Evolutionary conservation across 345 rosid genomes (phyloP).

Genomic region (Hibiscus syriacus): DNA sequence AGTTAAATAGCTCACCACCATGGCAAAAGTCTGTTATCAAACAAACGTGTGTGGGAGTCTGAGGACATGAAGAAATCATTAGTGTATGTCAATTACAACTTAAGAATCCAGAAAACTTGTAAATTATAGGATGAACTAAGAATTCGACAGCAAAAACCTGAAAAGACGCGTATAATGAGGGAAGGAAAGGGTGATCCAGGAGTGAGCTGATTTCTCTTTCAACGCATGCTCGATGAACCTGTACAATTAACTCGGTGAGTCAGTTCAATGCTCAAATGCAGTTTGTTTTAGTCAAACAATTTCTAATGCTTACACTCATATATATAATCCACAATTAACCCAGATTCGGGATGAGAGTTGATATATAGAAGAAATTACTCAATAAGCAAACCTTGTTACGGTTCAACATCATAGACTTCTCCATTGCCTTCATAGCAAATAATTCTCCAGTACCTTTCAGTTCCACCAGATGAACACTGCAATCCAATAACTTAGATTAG

Average conservation of each 20-base stretch:
- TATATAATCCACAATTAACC: background rate
- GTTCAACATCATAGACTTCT: constrained; percentile 75
- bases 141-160: constrained; percentile 42
- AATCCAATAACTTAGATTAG: background rate
- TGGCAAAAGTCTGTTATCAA: constrained; percentile 91
- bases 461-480: constrained; percentile 91
- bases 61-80: constrained; percentile 24
- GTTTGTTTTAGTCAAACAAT: no score
- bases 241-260: no score
- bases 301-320: no score
- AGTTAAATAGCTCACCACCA: constrained; percentile 89
- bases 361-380: background rate
- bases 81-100: background rate
- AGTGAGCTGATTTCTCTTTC: constrained; percentile 87
- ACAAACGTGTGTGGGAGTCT: constrained; percentile 94
- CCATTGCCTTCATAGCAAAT: constrained; percentile 99
- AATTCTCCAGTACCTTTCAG: constrained; percentile 61
- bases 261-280: no score
- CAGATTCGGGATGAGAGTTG: background rate
- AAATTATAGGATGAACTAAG: background rate
- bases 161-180: constrained; percentile 80
- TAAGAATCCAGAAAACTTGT: background rate
- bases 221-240: constrained; percentile 92
- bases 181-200: constrained; percentile 96
- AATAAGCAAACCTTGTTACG: constrained; percentile 66